phyloP scores from a whole-genome alignment of 2,329 filamentous ascomycete genomes.

The Triangularia setosa region DNA sequence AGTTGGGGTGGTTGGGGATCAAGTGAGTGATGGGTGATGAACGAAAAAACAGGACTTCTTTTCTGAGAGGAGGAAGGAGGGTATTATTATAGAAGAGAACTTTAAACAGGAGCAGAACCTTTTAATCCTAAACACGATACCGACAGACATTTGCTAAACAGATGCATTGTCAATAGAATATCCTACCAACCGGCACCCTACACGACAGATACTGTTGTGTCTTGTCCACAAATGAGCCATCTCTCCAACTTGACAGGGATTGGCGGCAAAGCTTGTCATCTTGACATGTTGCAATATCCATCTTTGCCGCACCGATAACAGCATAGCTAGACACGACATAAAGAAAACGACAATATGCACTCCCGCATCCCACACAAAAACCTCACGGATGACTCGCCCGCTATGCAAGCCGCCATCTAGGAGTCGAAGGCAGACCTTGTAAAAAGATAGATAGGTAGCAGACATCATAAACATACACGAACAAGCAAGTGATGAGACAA shows the following conservation, averaged over 20 bases:
- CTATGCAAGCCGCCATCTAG: no score
- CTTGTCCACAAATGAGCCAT: background rate
- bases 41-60: background rate
- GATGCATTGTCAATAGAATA: background rate
- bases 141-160: background rate
- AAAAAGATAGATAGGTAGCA: background rate
- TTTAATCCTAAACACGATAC: background rate
- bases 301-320: no score
- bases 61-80: background rate
- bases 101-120: background rate
- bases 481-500: background rate
- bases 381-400: no score
- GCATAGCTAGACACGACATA: no score
- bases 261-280: no score
- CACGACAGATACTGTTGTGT: background rate
- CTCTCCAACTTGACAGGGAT: background rate
- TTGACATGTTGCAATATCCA: no score
- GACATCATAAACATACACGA: background rate
- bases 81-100: background rate
- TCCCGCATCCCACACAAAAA: no score
- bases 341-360: no score
- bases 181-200: background rate
- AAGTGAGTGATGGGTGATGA: background rate
- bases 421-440: no score
- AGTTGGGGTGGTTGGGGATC: constrained; percentile 4